Conservation (phyloP, 2,329 filamentous ascomycete species). For the Fusarium sp. region DNA sequence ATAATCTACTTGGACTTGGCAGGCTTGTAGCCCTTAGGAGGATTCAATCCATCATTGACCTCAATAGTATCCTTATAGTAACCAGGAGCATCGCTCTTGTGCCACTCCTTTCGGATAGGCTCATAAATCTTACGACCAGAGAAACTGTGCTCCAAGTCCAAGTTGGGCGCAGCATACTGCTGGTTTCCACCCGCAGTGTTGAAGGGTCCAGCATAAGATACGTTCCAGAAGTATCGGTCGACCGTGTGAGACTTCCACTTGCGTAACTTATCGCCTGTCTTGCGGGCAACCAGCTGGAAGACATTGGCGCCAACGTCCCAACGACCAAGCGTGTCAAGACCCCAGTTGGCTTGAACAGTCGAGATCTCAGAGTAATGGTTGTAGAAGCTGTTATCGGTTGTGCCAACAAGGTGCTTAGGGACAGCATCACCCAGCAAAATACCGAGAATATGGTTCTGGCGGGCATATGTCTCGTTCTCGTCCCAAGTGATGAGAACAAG, state of each 20-base stretch:
- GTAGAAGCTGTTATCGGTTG: slow-evolving; percentile 78
- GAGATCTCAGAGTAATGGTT: slow-evolving; percentile 80
- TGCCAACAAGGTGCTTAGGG: slow-evolving; percentile 74
- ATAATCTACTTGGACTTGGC: slow-evolving; percentile 26
- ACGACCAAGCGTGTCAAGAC: slow-evolving; percentile 76
- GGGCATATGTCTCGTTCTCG: slow-evolving; percentile 79
- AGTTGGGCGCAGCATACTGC: slow-evolving; percentile 59
- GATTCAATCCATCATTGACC: slow-evolving; percentile 60
- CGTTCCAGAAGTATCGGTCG: slow-evolving; percentile 65
- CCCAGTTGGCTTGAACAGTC: slow-evolving; percentile 79
- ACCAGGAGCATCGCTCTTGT: slow-evolving; percentile 54
- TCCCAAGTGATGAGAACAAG: slow-evolving; percentile 85
- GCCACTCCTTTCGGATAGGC: slow-evolving; percentile 57
- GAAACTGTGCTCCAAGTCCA: slow-evolving; percentile 53
- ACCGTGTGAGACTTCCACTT: slow-evolving; percentile 56
- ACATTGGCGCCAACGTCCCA: slow-evolving; percentile 82
- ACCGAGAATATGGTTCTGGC: slow-evolving; percentile 77
- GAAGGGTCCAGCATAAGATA: slow-evolving; percentile 67
- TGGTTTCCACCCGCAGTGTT: slow-evolving; percentile 56
- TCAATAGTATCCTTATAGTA: slow-evolving; percentile 61
- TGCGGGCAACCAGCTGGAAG: slow-evolving; percentile 71
- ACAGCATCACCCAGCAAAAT: slow-evolving; percentile 84
- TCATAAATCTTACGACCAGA: slow-evolving; percentile 55
- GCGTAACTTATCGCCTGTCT: slow-evolving; percentile 70
- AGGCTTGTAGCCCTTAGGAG: slow-evolving; percentile 58